Evolutionary conservation across 148 eudicot genomes (phyloP), one percentile per base, ranked within the genome.

Genomic region (Rhododendron williamsianum): DNA sequence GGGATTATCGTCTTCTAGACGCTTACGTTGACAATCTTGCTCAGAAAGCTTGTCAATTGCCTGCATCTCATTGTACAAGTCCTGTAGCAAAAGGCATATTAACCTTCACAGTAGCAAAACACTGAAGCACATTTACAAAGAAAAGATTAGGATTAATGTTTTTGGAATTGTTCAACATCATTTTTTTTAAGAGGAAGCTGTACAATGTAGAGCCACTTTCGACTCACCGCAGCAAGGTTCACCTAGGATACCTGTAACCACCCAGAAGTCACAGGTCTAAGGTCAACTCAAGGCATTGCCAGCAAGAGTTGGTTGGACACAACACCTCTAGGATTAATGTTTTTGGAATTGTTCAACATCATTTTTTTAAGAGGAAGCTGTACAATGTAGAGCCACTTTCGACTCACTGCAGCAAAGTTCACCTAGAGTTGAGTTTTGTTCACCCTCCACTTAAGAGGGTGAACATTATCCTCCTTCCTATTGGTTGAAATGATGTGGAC

Each of bases 61-160:
- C 81, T 90, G 87, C 87, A 91, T 78, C 86, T 88, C 93, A 10
- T 90, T 92, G 81, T 93, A 93, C 84, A 93, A 81, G 23, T 93
- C 96, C 96, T 93, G 90, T 56, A 77, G 71, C 2, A 54, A 85
- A 85, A 9, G 46, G 51, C 30, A 6, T 2, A 51, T 54, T 76
- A 82, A 52, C 73, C 56, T 81, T 74, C n/a, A 54, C 21, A 78
- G 74, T 45, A 8, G 41, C 10, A 9, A 74, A 74, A 21, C 12
- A 65, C n/a, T 3, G n/a, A 36, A 9, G 3, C 35, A 30, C 56
- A 79, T 45, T 85, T 45, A 30, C 87, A 33, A 78, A 2, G 65
- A 81, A 78, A 30, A 58, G 46, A 85, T 43, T 25, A 67, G 73
- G 25, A n/a, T 25, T 82, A 19, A 43, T 25, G 30, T 43, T 46